Conservation (phyloP, 305 asterid species). For the Salvia sclarea region DNA sequence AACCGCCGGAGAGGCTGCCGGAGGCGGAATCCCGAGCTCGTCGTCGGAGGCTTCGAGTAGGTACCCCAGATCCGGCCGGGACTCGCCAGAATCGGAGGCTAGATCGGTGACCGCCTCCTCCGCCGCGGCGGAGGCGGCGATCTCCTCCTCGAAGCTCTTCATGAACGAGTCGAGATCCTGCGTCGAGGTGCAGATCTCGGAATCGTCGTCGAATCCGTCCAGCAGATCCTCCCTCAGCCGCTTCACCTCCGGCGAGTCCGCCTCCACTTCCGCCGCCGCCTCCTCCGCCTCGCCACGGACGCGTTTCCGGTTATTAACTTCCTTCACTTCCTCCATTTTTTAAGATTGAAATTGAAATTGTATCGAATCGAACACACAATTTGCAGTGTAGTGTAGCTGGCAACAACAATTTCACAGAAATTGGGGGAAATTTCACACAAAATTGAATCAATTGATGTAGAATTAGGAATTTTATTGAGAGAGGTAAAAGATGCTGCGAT, state of each 20-base stretch:
- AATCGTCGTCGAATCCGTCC: constrained; percentile 48
- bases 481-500: constrained; percentile 9
- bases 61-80: constrained; percentile 67
- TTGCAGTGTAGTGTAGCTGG: too few species aligned
- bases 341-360: too few species aligned
- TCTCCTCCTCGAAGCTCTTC: constrained; percentile 81
- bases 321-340: constrained; percentile 46
- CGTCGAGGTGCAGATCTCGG: constrained; percentile 43
- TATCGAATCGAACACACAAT: too few species aligned
- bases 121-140: constrained; percentile 38
- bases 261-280: constrained; percentile 31
- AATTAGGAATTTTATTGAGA: background rate
- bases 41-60: constrained; percentile 82
- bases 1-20: constrained; percentile 32
- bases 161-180: constrained; percentile 71
- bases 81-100: constrained; percentile 49
- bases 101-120: constrained; percentile 31
- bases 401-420: too few species aligned
- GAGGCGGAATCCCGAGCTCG: constrained; percentile 83
- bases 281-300: constrained; percentile 45
- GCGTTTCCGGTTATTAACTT: constrained; percentile 42
- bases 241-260: constrained; percentile 72
- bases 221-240: constrained; percentile 59
- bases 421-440: too few species aligned
- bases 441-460: too few species aligned